phyloP scores from a whole-genome alignment of 331 rosid species.

The Acacia pycnantha region DNA sequence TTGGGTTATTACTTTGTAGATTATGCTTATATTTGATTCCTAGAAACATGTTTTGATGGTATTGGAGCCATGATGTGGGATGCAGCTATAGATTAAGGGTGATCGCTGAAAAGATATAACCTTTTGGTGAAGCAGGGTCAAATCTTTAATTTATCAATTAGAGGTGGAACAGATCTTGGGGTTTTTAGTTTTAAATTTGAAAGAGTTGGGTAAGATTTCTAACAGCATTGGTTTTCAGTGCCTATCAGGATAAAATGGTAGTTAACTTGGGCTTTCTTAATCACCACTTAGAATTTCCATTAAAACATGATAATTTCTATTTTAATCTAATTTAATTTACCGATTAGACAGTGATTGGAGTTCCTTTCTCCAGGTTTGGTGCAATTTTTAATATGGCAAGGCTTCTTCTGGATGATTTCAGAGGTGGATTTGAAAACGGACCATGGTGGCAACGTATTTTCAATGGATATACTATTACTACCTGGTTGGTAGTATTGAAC shows the following conservation, averaged over 20 bases:
- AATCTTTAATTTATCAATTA: background rate
- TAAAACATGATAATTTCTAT: background rate
- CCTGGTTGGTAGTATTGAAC: slow-evolving; percentile 94
- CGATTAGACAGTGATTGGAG: background rate
- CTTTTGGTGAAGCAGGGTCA: background rate
- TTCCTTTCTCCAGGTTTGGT: slow-evolving; percentile 66
- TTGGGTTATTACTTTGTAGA: background rate
- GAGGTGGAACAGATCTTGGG: background rate
- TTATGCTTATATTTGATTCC: background rate
- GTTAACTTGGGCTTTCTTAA: background rate
- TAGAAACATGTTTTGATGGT: background rate
- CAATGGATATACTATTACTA: slow-evolving; percentile 78
- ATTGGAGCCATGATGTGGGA: background rate
- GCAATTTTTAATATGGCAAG: slow-evolving; percentile 85
- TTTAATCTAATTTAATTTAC: background rate
- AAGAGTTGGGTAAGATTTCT: background rate
- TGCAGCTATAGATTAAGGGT: background rate
- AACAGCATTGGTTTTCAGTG: background rate
- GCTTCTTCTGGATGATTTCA: slow-evolving; percentile 80
- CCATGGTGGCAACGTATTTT: slow-evolving; percentile 96
- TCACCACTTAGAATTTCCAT: background rate
- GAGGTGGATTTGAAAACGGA: slow-evolving; percentile 91
- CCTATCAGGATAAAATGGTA: background rate
- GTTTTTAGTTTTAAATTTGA: background rate
- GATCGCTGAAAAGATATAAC: background rate